Conservation (phyloP, 805 yeast genomes). For the Yamadazyma sp. region DNA sequence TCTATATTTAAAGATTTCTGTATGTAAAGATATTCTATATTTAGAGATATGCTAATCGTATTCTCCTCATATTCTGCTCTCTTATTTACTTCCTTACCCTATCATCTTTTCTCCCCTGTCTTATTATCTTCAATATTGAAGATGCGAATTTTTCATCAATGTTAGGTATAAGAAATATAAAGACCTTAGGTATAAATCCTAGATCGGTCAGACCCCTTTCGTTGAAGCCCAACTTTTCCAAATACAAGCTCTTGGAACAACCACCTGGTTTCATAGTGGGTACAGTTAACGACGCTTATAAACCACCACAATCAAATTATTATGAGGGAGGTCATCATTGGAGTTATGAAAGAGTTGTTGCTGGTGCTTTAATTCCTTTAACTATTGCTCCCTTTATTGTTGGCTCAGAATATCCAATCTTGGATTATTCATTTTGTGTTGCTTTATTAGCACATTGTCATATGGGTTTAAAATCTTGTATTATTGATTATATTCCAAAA, state of each 20-base stretch:
- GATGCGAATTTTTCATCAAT: constrained; percentile 8
- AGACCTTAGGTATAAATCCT: background rate
- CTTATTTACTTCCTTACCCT: too few relatives aligned
- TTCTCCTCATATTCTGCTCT: too few relatives aligned
- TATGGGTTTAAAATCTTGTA: constrained; percentile 87
- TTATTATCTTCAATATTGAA: too few relatives aligned
- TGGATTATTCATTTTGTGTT: constrained; percentile 70
- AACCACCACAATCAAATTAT: constrained; percentile 58
- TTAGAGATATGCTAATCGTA: too few relatives aligned
- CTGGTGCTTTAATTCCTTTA: constrained; percentile 74
- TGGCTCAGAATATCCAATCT: constrained; percentile 65
- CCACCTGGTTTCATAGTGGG: constrained; percentile 91
- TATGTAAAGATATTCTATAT: too few relatives aligned
- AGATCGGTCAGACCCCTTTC: constrained; percentile 15
- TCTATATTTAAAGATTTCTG: too few relatives aligned
- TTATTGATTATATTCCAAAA: constrained; percentile 85
- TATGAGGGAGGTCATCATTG: constrained; percentile 88
- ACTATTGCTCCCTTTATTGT: constrained; percentile 70
- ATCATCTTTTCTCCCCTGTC: too few relatives aligned
- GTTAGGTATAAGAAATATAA: background rate
- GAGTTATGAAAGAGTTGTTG: constrained; percentile 78
- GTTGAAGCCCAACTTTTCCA: constrained; percentile 44
- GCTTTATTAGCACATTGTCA: constrained; percentile 73
- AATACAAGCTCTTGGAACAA: constrained; percentile 59
- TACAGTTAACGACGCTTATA: constrained; percentile 87